Base-by-base conservation (phyloP, 352 stramenopile genomes). In the Phytophthora capsici region DNA sequence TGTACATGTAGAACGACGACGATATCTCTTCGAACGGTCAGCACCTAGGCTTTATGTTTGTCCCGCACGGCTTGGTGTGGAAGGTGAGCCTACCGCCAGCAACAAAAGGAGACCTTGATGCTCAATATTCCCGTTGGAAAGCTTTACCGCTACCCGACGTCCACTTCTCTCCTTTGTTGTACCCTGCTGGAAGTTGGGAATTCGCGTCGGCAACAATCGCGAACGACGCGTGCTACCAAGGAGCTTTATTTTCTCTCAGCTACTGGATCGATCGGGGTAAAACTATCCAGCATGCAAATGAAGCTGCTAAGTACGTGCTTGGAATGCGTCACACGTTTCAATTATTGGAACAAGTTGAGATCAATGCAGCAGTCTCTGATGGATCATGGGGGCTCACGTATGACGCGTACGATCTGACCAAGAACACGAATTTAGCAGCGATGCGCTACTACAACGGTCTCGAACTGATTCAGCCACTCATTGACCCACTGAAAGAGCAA, bases 141-240 rank as follows among this genome's bases (percentile, higher is more conserved):
- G 2, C 50, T 40, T 30, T 50, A 9, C 19, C 52, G 12, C 4
- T 28, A 7, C 47, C 46, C n/a, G 9, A 3, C 43, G 48, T 62
- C 22, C 20, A 40, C 4, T 66, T 71, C 22, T 20, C 26, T 26
- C 50, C 55, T 41, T 49, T 55, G 30, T 23, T 66, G 30, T 78
- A 73, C 20, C 60, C 60, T 34, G 25, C 30, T 8, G 78, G 78
- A 5, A 87, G 77, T 34, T 90, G 81, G 81, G 77, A 86, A 38
- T 87, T 87, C 66, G 81, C 70, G 13, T 70, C 71, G 2, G 57
- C 72, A 14, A 79, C 71, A 5, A 87, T 90, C 54, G 54, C 54
- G n/a, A 74, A 84, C 38, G 81, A 88, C 37, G 75, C 64, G 6
- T 62, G 71, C n/a, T 89, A 89, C 48, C 80, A 89, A 59, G 41